Base-by-base conservation (phyloP, 78 protist genomes). In the Dictyostelium firmibasis region DNA sequence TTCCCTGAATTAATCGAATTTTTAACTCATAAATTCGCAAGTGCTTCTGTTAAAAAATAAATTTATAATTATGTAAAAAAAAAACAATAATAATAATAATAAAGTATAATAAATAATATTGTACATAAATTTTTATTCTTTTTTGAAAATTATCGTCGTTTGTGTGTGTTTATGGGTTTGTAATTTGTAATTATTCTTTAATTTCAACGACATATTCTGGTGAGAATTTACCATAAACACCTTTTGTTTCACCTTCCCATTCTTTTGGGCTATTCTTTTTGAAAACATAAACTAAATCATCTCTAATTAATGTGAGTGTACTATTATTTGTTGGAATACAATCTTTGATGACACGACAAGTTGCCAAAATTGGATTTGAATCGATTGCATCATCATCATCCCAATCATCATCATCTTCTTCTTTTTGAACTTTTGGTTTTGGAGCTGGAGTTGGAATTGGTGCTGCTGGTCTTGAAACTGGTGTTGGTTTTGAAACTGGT, bases 171-270 rank as follows among this genome's bases (percentile, higher is more conserved):
- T 64, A 7, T 64, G 14, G 14, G 20, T n/a, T n/a, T n/a, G n/a
- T n/a, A n/a, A n/a, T n/a, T n/a, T n/a, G n/a, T n/a, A n/a, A 27
- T 53, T 92, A 83, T 1, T 78, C 50, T 77, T 84, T 62, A 35
- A 77, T 27, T 13, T 53, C 50, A 35, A 76, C 83, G 16, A 92
- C 92, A 60, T 85, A 29, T 23, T 57, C 27, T 57, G 79, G n/a
- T 33, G 96, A 91, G 84, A 93, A 93, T 27, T 20, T 50, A 27
- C 96, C 96, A 70, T 81, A 75, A 5, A 93, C 96, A 78, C 92
- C 92, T 53, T 93, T 93, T 0, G 96, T 77, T 74, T 93, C 96
- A 69, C 96, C 96, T 62, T 93, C 96, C 96, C 96, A 93, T 64
- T 38, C 43, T 41, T 86, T 91, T 29, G 74, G 74, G 16, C 62